Evolutionary conservation across 2,329 filamentous ascomycete genomes (phyloP), one percentile per base, ranked within the genome.

Genomic region (Hymenoscyphus infarciens): DNA sequence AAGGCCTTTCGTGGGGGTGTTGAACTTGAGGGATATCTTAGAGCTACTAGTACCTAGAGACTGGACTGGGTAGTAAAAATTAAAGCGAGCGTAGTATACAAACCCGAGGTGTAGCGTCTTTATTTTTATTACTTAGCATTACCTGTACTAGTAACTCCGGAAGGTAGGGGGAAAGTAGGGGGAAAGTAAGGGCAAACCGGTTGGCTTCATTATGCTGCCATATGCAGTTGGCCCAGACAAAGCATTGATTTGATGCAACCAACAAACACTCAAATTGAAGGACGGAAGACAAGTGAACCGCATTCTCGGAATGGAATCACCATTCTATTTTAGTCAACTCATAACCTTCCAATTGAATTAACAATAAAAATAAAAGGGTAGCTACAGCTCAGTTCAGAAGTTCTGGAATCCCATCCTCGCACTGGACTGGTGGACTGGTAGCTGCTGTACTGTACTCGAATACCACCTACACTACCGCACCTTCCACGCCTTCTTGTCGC

Each of bases 171-270:
- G n/a, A 31, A 57, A 33, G n/a, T n/a, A n/a, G n/a, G n/a, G n/a
- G n/a, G n/a, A 35, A 25, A n/a, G 29, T 29, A 22, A 57, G 33
- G 38, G 56, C 31, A 31, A 57, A 33, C 16, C n/a, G 29, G 55
- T 38, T 56, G 29, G 11, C 55, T n/a, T 22, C 42, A 49, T 22
- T 22, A 49, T 22, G 33, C 31, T n/a, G n/a, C n/a, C n/a, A n/a
- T n/a, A 19, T 19, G 31, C 31, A 16, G 29, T 39, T n/a, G 38
- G 31, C n/a, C 16, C 55, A 33, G 22, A 38, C 55, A 25, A 57
- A 57, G 56, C 56, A 13, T 56, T 31, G 22, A 38, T 38, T 56
- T 31, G 22, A 38, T 38, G 31, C 29, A 42, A 57, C 29, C 55
- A 42, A 27, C 22, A 19, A 49, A 22, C n/a, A 22, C 22, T 11